phyloP scores from a whole-genome alignment of 1,284 basidiomycete species.

The Ganoderma sp. region DNA sequence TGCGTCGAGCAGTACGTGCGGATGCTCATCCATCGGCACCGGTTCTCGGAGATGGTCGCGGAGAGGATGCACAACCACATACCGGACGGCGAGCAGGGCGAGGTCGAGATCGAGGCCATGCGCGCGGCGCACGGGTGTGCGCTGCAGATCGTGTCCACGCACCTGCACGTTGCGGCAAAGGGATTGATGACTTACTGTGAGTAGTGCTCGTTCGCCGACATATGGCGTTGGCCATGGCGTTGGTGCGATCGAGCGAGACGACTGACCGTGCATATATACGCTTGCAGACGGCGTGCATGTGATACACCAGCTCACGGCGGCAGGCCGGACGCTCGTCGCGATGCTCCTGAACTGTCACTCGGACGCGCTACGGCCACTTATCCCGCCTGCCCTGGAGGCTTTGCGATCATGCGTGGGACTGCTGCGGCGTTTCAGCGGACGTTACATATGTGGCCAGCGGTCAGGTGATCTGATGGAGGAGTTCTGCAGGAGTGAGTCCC shows the following conservation, averaged over 20 bases:
- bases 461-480: conserved; percentile 92
- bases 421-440: conserved; percentile 77
- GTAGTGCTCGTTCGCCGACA: conserved; percentile 40
- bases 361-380: conserved; percentile 71
- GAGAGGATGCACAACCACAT: conserved; percentile 55
- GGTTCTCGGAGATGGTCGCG: conserved; percentile 74
- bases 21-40: conserved; percentile 79
- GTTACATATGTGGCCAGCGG: conserved; percentile 85
- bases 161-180: conserved; percentile 83
- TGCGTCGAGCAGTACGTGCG: conserved; percentile 86
- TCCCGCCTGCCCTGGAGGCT: conserved; percentile 81
- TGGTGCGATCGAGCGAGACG: conserved; percentile 3
- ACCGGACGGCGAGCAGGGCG: conserved; percentile 57
- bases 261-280: conserved; percentile 6
- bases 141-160: conserved; percentile 80
- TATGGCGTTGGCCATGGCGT: background rate
- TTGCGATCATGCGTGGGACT: conserved; percentile 85
- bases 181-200: conserved; percentile 92
- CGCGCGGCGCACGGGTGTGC: conserved; percentile 73
- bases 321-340: conserved; percentile 87
- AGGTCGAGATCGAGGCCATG: conserved; percentile 73
- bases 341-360: conserved; percentile 81
- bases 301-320: conserved; percentile 91
- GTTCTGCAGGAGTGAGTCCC: conserved; percentile 81
- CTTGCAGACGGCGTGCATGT: conserved; percentile 85